Evolutionary conservation across 345 rosid genomes (phyloP).

Genomic region (Litchi chinensis): DNA sequence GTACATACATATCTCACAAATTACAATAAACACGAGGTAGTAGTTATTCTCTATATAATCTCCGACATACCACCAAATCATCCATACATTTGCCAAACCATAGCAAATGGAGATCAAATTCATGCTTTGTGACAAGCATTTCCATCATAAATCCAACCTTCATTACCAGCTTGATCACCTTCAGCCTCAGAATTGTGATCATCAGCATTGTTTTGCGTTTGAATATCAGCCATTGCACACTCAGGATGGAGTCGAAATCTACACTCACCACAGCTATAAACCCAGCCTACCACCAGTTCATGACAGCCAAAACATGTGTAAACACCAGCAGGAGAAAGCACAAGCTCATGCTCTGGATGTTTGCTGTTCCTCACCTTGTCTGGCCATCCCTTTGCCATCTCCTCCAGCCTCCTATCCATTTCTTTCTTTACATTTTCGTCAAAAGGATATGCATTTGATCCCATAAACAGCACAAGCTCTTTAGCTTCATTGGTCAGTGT

Average conservation of each 20-base stretch:
- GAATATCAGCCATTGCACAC: conserved; percentile 1
- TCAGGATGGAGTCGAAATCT: conserved; percentile 9
- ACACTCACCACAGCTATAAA: conserved; percentile 12
- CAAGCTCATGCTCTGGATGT: conserved; percentile 9
- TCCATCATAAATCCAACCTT: neutral
- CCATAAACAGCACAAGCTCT: conserved; percentile 25
- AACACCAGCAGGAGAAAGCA: neutral
- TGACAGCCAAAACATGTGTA: neutral
- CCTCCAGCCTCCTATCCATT: conserved; percentile 22
- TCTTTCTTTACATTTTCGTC: conserved; percentile 30
- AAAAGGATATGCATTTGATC: conserved; percentile 52
- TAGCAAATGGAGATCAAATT: conserved; percentile 1
- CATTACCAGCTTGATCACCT: neutral
- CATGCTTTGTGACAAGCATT: neutral
- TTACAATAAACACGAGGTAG: neutral
- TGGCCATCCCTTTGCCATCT: conserved; percentile 11
- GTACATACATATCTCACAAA: no score
- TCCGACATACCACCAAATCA: neutral
- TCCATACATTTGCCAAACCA: neutral
- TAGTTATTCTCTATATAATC: neutral
- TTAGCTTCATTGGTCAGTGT: conserved; percentile 37
- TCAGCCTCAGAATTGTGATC: neutral
- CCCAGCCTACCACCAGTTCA: conserved; percentile 9
- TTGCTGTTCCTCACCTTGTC: conserved; percentile 14
- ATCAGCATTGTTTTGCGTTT: neutral